phyloP scores from a whole-genome alignment of 257 asterid species.

The Gentiana dahurica region DNA sequence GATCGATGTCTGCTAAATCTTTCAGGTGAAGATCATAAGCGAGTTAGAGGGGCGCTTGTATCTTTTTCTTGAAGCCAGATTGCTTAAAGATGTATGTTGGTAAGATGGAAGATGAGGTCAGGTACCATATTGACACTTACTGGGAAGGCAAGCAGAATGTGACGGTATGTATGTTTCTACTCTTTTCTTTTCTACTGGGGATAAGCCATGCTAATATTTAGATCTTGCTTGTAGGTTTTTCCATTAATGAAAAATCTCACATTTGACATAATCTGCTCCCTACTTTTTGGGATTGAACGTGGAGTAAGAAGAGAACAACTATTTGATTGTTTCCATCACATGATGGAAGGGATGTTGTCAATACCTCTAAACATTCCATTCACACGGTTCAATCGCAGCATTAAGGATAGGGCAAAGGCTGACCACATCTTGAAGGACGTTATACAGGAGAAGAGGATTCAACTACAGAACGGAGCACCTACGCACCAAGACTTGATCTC shows the following conservation, averaged over 20 bases:
- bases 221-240: no score
- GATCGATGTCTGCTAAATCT: not conserved
- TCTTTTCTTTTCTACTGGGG: not conserved
- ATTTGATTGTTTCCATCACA: no score
- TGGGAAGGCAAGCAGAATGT: no score
- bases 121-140: no score
- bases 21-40: constrained; percentile 13
- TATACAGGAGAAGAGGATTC: constrained; percentile 32
- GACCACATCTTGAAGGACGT: constrained; percentile 39
- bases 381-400: no score
- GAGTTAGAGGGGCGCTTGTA: constrained; percentile 35
- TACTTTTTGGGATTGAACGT: no score
- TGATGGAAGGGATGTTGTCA: constrained; percentile 8
- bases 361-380: no score
- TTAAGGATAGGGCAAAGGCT: not conserved
- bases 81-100: not conserved
- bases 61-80: constrained; percentile 44
- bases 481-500: not conserved
- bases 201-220: no score
- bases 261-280: no score
- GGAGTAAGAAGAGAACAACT: no score
- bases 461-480: constrained; percentile 36
- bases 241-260: no score
- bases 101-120: no score
- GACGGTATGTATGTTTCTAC: not conserved